Conservation (phyloP, 805 yeast genomes). For the Peterozyma xylosa region DNA sequence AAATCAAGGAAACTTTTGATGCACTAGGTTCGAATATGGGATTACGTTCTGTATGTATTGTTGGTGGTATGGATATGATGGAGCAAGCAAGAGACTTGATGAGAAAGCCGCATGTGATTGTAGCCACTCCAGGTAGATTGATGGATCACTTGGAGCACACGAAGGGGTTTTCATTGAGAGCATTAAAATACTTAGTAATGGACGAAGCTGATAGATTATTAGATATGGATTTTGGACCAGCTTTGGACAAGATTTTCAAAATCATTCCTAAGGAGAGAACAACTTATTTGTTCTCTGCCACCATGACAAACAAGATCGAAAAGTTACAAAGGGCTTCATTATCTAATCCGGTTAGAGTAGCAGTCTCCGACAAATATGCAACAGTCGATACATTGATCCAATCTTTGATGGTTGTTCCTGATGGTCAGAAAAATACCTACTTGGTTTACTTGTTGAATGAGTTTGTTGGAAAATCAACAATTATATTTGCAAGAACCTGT, state of each 20-base stretch:
- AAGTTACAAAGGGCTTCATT: slow-evolving; percentile 91
- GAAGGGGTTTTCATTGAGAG: slow-evolving; percentile 77
- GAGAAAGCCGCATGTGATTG: slow-evolving; percentile 89
- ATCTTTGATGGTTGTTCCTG: slow-evolving; percentile 83
- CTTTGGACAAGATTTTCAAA: slow-evolving; percentile 75
- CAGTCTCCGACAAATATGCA: slow-evolving; percentile 81
- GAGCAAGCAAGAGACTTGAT: slow-evolving; percentile 91
- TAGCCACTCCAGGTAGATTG: slow-evolving; percentile 86
- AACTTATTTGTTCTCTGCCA: slow-evolving; percentile 88
- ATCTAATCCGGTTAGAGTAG: slow-evolving; percentile 80
- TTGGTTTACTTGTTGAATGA: slow-evolving; percentile 80
- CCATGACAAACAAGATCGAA: slow-evolving; percentile 93
- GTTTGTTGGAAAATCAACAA: slow-evolving; percentile 74
- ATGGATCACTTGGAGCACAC: slow-evolving; percentile 93
- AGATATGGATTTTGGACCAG: slow-evolving; percentile 96
- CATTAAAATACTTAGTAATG: slow-evolving; percentile 78
- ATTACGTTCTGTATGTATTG: slow-evolving; percentile 78
- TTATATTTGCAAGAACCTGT: slow-evolving; percentile 89
- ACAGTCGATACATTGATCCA: slow-evolving; percentile 94
- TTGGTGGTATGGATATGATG: slow-evolving; percentile 98
- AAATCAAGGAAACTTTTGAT: slow-evolving; percentile 90
- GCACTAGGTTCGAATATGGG: slow-evolving; percentile 93
- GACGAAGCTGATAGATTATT: slow-evolving; percentile 96
- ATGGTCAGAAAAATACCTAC: slow-evolving; percentile 86
- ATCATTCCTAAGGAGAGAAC: slow-evolving; percentile 81